These are phyloP conservation scores for Leccinum disarticulatum DNA, from an alignment of 768 basidiomycete species.

Conservation along the genomic window DNA sequence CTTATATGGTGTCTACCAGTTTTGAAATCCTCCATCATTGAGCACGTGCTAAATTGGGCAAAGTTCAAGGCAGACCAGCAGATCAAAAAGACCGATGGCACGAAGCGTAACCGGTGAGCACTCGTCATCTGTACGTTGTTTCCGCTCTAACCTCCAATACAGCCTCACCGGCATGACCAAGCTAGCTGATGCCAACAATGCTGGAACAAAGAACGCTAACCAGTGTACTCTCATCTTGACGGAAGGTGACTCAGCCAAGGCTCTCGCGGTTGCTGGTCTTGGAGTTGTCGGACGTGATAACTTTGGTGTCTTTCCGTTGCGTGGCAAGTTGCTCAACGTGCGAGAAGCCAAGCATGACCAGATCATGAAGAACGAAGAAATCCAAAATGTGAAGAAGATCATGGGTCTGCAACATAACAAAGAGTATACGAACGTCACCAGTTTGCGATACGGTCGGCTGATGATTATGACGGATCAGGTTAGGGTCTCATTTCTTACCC, in stretches of 20 bases:
- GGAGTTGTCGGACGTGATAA: slow-evolving; percentile 94
- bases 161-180: slow-evolving; percentile 92
- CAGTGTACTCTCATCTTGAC: slow-evolving; percentile 95
- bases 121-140: no score
- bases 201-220: slow-evolving; percentile 77
- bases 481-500: background rate
- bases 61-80: no score
- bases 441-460: slow-evolving; percentile 86
- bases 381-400: slow-evolving; percentile 97
- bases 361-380: slow-evolving; percentile 98
- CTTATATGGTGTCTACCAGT: no score
- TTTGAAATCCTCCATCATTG: no score
- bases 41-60: no score
- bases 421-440: slow-evolving; percentile 66
- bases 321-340: slow-evolving; percentile 95
- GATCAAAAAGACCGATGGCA: no score
- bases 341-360: slow-evolving; percentile 95
- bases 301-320: slow-evolving; percentile 96
- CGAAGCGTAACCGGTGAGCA: no score
- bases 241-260: slow-evolving; percentile 99
- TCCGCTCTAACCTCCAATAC: background rate
- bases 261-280: slow-evolving; percentile 92
- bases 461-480: slow-evolving; percentile 99
- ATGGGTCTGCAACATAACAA: slow-evolving; percentile 95
- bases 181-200: slow-evolving; percentile 96